Conservation (phyloP, 805 yeast genomes). For the Yamadazyma olivae region DNA sequence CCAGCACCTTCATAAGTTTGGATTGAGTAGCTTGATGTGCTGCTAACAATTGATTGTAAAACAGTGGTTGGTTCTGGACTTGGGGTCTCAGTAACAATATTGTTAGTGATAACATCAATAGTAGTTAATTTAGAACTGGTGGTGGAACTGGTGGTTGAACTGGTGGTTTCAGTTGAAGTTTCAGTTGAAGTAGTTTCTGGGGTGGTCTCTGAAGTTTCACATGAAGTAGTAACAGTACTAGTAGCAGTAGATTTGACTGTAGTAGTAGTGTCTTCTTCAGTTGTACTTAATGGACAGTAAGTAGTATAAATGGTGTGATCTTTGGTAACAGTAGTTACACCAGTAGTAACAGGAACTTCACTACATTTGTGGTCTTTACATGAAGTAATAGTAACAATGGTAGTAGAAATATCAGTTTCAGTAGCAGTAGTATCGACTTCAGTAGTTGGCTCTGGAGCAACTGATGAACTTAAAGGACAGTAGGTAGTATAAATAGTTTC, state of each 20-base stretch:
- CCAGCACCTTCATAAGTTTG: constrained; percentile 30
- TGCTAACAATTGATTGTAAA: constrained; percentile 4
- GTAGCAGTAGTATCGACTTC: constrained; percentile 10
- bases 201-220: constrained; percentile 28
- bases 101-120: constrained; percentile 40
- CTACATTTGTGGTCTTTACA: constrained; percentile 32
- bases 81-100: constrained; percentile 33
- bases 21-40: constrained; percentile 14
- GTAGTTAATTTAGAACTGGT: constrained; percentile 5
- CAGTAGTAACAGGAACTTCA: constrained; percentile 28
- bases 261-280: neutral
- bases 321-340: constrained; percentile 21
- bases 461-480: constrained; percentile 18
- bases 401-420: constrained; percentile 18
- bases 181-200: constrained; percentile 23
- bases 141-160: constrained; percentile 2
- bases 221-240: constrained; percentile 32
- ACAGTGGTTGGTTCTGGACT: constrained; percentile 17
- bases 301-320: constrained; percentile 21
- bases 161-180: constrained; percentile 12
- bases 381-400: constrained; percentile 36
- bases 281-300: constrained; percentile 15
- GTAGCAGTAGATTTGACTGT: constrained; percentile 19
- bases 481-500: constrained; percentile 38
- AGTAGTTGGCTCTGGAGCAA: constrained; percentile 7